These are phyloP conservation scores for Penicillium psychrosexuale DNA, from an alignment of 2,329 filamentous ascomycete genomes.

Conservation along the genomic window DNA sequence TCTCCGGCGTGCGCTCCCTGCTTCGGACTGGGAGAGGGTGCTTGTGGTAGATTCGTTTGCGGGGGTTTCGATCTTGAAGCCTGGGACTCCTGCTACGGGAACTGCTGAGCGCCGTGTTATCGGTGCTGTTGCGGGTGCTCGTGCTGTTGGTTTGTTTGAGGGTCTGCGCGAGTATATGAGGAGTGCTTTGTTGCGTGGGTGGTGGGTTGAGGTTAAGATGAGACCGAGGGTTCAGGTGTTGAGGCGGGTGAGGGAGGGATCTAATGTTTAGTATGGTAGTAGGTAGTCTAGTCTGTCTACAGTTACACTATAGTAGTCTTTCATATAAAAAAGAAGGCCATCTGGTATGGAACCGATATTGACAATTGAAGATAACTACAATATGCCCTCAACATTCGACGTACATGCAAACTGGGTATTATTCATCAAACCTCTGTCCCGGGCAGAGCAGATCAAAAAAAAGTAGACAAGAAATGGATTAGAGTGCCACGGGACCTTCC, in stretches of 20 bases:
- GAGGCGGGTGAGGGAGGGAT: conserved; percentile 13
- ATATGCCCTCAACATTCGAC: conserved; percentile 3
- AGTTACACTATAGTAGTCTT: neutral
- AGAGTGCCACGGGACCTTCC: conserved; percentile 33
- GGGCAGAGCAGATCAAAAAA: conserved; percentile 5
- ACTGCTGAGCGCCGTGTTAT: conserved; percentile 37
- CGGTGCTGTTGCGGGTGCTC: conserved; percentile 33
- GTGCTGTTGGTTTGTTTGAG: conserved; percentile 30
- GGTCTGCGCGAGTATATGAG: conserved; percentile 25
- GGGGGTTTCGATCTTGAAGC: conserved; percentile 49
- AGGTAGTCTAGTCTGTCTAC: neutral
- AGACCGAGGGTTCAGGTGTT: conserved; percentile 54
- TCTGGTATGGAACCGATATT: conserved; percentile 1
- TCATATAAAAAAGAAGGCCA: neutral
- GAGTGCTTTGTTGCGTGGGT: conserved; percentile 44
- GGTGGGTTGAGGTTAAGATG: conserved; percentile 56
- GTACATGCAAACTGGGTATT: conserved; percentile 24
- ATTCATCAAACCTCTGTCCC: conserved; percentile 18
- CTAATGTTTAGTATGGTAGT: neutral
- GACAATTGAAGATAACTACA: conserved; percentile 6
- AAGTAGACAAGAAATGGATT: conserved; percentile 2
- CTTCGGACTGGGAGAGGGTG: conserved; percentile 50
- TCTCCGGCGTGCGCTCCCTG: conserved; percentile 33
- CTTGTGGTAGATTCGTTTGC: conserved; percentile 52
- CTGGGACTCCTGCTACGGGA: conserved; percentile 33